Conservation (phyloP, 768 basidiomycete species). For the Russula virescens region DNA sequence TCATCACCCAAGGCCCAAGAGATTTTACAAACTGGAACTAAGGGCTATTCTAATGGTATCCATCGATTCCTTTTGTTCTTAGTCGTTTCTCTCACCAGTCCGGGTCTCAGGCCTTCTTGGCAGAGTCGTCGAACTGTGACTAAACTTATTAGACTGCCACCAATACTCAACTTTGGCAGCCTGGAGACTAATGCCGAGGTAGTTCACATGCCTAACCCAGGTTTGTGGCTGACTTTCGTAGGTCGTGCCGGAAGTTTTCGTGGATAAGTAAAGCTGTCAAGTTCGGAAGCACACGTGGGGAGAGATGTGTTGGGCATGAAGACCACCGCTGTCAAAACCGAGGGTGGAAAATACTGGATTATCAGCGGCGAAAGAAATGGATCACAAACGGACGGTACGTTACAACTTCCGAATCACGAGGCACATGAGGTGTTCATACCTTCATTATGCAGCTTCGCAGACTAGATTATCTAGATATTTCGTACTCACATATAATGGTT, state of each 20-base stretch:
- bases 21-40: conserved; percentile 47
- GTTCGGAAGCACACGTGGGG: conserved; percentile 85
- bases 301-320: conserved; percentile 79
- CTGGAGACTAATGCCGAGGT: conserved; percentile 50
- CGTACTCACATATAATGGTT: conserved; percentile 29
- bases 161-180: conserved; percentile 79
- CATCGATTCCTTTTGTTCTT: conserved; percentile 28
- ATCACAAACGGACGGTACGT: too few relatives aligned
- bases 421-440: too few relatives aligned
- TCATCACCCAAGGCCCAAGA: conserved; percentile 29
- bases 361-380: too few relatives aligned
- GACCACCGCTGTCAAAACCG: conserved; percentile 73
- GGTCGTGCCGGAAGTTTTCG: conserved; percentile 60
- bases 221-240: not conserved
- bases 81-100: conserved; percentile 26
- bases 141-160: conserved; percentile 78
- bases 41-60: conserved; percentile 74
- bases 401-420: too few relatives aligned
- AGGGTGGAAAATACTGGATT: conserved; percentile 85
- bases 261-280: conserved; percentile 79
- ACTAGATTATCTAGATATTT: not conserved
- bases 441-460: conserved; percentile 41
- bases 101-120: conserved; percentile 43
- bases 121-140: too few relatives aligned
- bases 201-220: not conserved